Percentiles rank a stretch among this genome's conserved stretches.
Conservation (phyloP, 2,329 filamentous ascomycete genomes). For the Aureobasidium sp. region DNA sequence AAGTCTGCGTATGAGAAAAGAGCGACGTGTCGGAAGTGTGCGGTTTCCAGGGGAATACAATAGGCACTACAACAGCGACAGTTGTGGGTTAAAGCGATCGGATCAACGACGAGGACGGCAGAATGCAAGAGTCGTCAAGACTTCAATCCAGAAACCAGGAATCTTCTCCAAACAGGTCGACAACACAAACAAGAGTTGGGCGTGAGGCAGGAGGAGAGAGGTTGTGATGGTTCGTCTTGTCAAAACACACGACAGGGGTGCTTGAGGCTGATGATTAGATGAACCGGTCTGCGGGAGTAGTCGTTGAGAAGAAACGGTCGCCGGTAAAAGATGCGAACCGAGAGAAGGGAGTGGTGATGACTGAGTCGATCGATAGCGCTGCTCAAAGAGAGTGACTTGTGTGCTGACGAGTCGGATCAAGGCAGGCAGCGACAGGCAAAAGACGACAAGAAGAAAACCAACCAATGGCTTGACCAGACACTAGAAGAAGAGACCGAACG, state of each 20-base stretch:
- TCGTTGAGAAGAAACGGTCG: conserved; percentile 7
- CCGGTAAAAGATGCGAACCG: conserved; percentile 1
- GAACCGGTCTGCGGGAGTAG: neutral
- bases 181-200: conserved; percentile 1
- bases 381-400: neutral
- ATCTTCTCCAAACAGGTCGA: neutral
- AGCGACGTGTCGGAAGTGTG: conserved; percentile 5
- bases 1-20: neutral
- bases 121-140: conserved; percentile 5
- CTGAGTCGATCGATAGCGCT: neutral
- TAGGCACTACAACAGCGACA: neutral
- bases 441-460: neutral
- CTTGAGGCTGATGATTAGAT: conserved; percentile 8
- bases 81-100: neutral
- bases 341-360: neutral
- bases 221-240: conserved; percentile 2
- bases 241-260: conserved; percentile 10
- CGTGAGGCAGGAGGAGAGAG: neutral
- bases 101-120: neutral
- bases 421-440: neutral
- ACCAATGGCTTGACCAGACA: neutral
- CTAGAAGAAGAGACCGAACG: conserved; percentile 1
- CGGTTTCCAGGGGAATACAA: neutral
- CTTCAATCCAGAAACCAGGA: conserved; percentile 4
- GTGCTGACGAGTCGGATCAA: neutral